Base-by-base conservation (phyloP, 208 protist species). In the Leishmania lainsoni region DNA sequence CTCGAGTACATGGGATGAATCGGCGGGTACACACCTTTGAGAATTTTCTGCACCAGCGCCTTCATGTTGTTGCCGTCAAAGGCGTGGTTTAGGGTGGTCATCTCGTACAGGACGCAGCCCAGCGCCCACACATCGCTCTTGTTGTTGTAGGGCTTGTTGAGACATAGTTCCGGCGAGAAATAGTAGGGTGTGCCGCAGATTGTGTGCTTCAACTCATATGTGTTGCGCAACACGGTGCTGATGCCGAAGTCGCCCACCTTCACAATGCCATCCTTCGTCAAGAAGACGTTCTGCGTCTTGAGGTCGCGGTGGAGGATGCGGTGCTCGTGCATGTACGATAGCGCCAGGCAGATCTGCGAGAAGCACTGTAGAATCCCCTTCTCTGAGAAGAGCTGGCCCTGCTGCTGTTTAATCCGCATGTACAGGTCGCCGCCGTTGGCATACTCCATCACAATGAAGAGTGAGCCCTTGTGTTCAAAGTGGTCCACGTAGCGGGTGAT, bases 151-250 rank as follows among this genome's bases (percentile, higher is more conserved):
- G 96, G 96, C 75, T 96, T 90, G 86, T 97, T 98, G 29, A 98
- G 83, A 84, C 96, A 98, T 73, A 99, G 87, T 86, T 99, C 97
- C 10, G 97, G 98, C 3, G 93, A 98, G 85, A 99, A 97, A 86
- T 99, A 99, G 86, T 99, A 99, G 17, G 97, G 97, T 29, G 97
- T 99, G 17, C 98, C 98, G 83, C 98, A 97, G 39, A 98, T 91
- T 1, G 98, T 99, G 42, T 93, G 90, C 78, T 95, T 95, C 63
- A 98, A 77, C 74, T 94, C 92, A 80, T 93, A 96, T 9, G 96
- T 98, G 85, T 97, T 97, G 32, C 91, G 92, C 56, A 99, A 83
- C 49, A 99, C 90, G 3, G 94, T 98, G 83, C 93, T 94, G 45
- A 99, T 98, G 52, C 95, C 95, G 86, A 98, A 98, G 86, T 98